Base-by-base conservation (phyloP, 192 early-diverging fungal genomes). In the Pilobolus umbonatus region DNA sequence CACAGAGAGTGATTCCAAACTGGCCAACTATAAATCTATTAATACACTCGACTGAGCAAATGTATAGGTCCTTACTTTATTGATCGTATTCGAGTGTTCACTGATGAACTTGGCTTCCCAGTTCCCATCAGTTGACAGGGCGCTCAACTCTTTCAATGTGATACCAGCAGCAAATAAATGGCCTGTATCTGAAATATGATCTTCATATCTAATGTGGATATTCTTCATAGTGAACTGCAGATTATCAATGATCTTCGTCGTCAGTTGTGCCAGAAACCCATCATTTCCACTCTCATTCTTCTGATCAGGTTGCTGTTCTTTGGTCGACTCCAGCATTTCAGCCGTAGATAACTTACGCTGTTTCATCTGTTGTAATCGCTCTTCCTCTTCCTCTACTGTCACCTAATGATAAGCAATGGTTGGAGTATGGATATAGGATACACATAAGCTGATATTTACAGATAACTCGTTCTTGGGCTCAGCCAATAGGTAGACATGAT, bases 201-300 rank as follows among this genome's bases (percentile, higher is more conserved):
- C 92, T 68, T 92, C 92, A 62, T 91, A 95, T 8, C 91, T 73
- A 65, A 95, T 78, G 61, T 95, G 92, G 17, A 93, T 91, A 64
- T 90, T 88, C 53, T 83, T 80, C 62, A 95, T 88, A 25, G 82
- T 75, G 15, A 95, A 74, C 62, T 95, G 91, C 40, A 95, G 60
- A 63, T 95, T 95, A 67, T 95, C 90, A 19, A 95, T 76, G 29
- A 95, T 88, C 67, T 90, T 92, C 5, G 85, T 83, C 3, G 83
- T 72, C 17, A 95, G 73, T 74, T 88, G 89, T 29, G 80, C 76
- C 4, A 90, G 68, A 61, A 89, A 92, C 8, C 83, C 78, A 61
- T 85, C 76, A 43, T 75, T 79, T 38, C 66, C 65, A 72, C 68
- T 4, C 68, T 70, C 31, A 34, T 28, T 11, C 11, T 50, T 44